phyloP scores from a whole-genome alignment of 116 monocot species.

The Papilionanthe hybrid region DNA sequence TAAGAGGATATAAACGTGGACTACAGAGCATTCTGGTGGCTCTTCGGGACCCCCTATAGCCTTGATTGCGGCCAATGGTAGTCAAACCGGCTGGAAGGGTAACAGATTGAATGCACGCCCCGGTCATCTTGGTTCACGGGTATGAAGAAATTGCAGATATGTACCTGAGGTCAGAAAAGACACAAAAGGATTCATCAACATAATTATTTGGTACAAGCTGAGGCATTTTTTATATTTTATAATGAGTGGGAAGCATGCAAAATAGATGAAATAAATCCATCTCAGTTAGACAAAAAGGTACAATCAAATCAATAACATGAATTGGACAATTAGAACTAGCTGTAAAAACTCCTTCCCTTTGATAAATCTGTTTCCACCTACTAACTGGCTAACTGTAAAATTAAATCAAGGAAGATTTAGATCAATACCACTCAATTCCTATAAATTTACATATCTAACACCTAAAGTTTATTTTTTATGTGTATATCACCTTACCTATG shows the following conservation, averaged over 20 bases:
- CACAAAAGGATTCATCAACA: not conserved
- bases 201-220: not conserved
- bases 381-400: too few species aligned
- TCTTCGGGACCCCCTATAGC: conserved; percentile 34
- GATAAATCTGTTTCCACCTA: not conserved
- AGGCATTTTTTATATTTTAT: not conserved
- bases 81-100: conserved; percentile 47
- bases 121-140: conserved; percentile 42
- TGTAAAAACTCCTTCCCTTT: not conserved
- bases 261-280: not conserved
- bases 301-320: not conserved
- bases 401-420: too few species aligned
- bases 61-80: conserved; percentile 24
- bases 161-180: not conserved
- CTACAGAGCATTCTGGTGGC: conserved; percentile 30
- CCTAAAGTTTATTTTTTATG: too few species aligned
- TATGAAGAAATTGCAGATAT: not conserved
- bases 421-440: too few species aligned
- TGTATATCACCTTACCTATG: too few species aligned
- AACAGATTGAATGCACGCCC: conserved; percentile 72
- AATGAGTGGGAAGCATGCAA: not conserved
- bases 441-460: too few species aligned
- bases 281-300: not conserved
- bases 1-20: conserved; percentile 20
- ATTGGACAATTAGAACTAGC: not conserved